Conservation (phyloP, 768 basidiomycete species). For the Suillus sp. region DNA sequence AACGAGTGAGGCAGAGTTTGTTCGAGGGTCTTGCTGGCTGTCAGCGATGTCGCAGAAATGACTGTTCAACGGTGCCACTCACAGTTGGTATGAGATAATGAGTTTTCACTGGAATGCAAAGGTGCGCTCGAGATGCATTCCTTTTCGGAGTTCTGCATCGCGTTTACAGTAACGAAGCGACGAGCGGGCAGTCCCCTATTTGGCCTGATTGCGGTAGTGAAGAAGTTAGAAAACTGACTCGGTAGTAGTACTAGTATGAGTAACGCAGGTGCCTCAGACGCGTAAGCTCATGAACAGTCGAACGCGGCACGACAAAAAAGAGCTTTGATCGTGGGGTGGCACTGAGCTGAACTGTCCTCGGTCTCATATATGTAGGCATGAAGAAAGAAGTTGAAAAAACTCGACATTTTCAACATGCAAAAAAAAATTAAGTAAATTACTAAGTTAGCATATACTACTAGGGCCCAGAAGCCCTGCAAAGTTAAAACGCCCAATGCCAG, state of each 20-base stretch:
- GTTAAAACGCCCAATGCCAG: too few species aligned
- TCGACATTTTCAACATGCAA: not conserved
- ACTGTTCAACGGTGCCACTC: not conserved
- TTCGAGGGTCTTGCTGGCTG: not conserved
- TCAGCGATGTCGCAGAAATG: not conserved
- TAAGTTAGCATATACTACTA: too few species aligned
- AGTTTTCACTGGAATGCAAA: not conserved
- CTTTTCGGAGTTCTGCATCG: not conserved
- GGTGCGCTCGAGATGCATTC: not conserved
- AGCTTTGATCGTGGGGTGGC: not conserved
- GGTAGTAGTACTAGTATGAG: not conserved
- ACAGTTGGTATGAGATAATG: not conserved
- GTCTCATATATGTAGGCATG: not conserved
- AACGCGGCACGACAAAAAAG: not conserved
- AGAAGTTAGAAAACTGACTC: not conserved
- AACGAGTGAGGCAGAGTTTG: not conserved
- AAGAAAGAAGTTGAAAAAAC: slow-evolving; percentile 6
- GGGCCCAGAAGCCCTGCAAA: too few species aligned
- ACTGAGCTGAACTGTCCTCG: not conserved
- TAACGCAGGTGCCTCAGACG: not conserved
- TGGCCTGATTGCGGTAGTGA: not conserved
- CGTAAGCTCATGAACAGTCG: not conserved
- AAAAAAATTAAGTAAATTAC: not conserved
- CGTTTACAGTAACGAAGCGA: not conserved
- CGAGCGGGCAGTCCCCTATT: not conserved